Conservation (phyloP, 1,284 basidiomycete genomes). For the Heterobasidion annosum region DNA sequence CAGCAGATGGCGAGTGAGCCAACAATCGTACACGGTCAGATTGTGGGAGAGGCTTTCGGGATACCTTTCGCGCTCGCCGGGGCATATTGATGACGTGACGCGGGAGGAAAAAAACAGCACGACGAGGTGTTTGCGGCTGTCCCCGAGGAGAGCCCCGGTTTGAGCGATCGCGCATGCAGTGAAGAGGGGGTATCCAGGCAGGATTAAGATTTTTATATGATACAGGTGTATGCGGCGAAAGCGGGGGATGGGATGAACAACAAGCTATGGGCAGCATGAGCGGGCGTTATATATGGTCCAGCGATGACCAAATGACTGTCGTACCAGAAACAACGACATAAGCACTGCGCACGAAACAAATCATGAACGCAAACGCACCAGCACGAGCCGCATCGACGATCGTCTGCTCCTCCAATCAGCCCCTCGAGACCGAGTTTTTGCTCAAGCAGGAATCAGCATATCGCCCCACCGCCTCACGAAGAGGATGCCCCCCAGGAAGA, state of each 20-base stretch:
- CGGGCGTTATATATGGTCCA: too few relatives aligned
- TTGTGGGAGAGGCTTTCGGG: too few relatives aligned
- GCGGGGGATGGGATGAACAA: background rate
- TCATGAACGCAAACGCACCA: background rate
- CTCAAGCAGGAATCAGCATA: constrained; percentile 53
- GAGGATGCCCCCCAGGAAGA: constrained; percentile 61
- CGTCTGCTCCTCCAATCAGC: background rate
- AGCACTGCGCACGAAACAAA: background rate
- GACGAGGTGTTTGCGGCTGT: too few relatives aligned
- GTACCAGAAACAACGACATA: too few relatives aligned
- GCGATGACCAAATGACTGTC: background rate
- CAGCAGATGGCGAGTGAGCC: too few relatives aligned
- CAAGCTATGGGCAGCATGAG: background rate
- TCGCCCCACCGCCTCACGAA: constrained; percentile 67
- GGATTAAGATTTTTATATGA: background rate
- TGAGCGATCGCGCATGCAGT: background rate
- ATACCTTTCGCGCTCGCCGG: too few relatives aligned
- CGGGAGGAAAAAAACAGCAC: too few relatives aligned
- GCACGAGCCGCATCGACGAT: background rate
- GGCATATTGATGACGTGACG: too few relatives aligned
- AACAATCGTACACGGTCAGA: too few relatives aligned
- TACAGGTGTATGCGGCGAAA: background rate
- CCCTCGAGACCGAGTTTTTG: background rate
- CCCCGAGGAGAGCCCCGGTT: background rate
- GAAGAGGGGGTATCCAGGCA: background rate